Conservation (phyloP, 768 basidiomycete genomes). For the Phylloporus scabripes region DNA sequence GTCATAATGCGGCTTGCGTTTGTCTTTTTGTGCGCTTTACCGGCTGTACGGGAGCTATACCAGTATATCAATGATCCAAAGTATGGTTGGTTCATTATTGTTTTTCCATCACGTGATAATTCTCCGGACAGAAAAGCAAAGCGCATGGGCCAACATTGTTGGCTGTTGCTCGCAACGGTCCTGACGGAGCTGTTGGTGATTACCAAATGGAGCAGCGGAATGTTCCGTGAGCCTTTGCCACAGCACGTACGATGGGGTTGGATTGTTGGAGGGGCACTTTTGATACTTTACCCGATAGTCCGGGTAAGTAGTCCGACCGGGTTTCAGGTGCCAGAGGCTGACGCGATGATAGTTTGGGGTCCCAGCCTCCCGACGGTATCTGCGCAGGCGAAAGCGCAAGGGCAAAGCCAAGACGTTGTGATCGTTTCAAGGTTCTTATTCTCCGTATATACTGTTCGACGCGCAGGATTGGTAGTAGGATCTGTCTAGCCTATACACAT, state of each 20-base stretch:
- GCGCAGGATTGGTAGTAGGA: neutral
- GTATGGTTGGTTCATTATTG: constrained; percentile 37
- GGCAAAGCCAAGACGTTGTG: constrained; percentile 29
- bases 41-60: constrained; percentile 77
- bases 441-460: neutral
- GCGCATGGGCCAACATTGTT: constrained; percentile 86
- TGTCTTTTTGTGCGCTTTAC: constrained; percentile 82
- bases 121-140: constrained; percentile 58
- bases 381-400: constrained; percentile 34
- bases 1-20: constrained; percentile 65
- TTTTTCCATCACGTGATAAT: neutral
- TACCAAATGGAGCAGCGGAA: constrained; percentile 74
- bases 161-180: constrained; percentile 84
- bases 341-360: constrained; percentile 52
- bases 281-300: constrained; percentile 64
- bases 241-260: constrained; percentile 59
- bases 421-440: constrained; percentile 3
- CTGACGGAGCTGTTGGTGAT: constrained; percentile 77
- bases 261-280: constrained; percentile 49
- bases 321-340: constrained; percentile 3
- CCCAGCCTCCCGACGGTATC: constrained; percentile 50
- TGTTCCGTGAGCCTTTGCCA: constrained; percentile 63
- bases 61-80: constrained; percentile 80
- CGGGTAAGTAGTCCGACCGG: constrained; percentile 42
- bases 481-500: neutral